Conservation (phyloP, 78 protist genomes). For the Tieghemostelium lacteum region DNA sequence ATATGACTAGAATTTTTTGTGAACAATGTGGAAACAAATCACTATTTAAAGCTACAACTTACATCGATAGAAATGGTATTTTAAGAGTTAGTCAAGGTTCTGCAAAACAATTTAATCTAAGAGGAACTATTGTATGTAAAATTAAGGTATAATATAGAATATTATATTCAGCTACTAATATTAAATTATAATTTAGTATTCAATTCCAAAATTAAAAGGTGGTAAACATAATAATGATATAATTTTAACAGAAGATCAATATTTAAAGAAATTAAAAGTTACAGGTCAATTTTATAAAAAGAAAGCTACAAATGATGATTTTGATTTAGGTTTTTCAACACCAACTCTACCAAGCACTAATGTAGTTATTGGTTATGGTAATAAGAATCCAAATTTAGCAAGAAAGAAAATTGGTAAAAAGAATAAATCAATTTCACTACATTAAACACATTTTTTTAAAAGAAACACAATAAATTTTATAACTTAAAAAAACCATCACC, state of each 20-base stretch:
- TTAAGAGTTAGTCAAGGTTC: conserved; percentile 66
- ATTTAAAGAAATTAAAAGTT: conserved; percentile 34
- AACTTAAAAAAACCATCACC: too few relatives aligned
- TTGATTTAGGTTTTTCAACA: conserved; percentile 22
- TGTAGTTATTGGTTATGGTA: conserved; percentile 79
- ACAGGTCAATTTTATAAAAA: conserved; percentile 50
- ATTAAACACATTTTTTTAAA: conserved; percentile 1
- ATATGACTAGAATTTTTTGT: conserved; percentile 62
- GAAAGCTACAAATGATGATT: conserved; percentile 34
- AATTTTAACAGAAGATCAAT: conserved; percentile 87
- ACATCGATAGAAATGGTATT: conserved; percentile 62
- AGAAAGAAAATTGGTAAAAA: conserved; percentile 75
- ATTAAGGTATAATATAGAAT: not conserved
- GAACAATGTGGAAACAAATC: conserved; percentile 52
- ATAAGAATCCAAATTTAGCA: conserved; percentile 81
- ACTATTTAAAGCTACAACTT: conserved; percentile 56
- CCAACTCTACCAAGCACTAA: not conserved
- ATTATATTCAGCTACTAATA: not conserved
- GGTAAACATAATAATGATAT: conserved; percentile 81
- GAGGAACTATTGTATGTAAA: conserved; percentile 33
- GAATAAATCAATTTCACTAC: conserved; percentile 64
- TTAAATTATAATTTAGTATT: conserved; percentile 14
- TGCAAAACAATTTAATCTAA: conserved; percentile 51
- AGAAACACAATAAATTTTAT: too few relatives aligned
- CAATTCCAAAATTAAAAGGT: conserved; percentile 79